Base-by-base conservation (phyloP, 1,284 basidiomycete species). In the Xerocomus minutiporus region DNA sequence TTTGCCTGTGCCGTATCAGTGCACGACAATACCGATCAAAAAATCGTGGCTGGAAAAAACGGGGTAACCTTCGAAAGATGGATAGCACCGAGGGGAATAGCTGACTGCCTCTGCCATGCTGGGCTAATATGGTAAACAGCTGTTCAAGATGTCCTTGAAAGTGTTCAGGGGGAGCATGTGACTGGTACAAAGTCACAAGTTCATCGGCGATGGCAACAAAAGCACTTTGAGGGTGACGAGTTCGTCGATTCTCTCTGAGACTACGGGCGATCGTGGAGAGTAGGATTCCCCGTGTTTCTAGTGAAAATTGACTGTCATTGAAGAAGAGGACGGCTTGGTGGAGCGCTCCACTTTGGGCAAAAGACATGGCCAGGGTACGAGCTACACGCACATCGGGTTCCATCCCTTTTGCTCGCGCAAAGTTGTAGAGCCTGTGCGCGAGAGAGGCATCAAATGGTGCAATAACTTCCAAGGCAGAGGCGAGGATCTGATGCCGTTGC, bases 61-160 rank as follows among this genome's bases (percentile, higher is more conserved):
- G 6, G 9, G 66, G 55, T 9, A 25, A 32, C 34, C 15, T 50
- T 32, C 46, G 51, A 38, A 61, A 28, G 36, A 71, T 59, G 43
- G 54, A 61, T 42, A 55, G 43, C 17, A 71, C 51, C 28, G 67
- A 44, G 43, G 52, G 47, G 6, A 57, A 47, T 15, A 58, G 17
- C 38, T 56, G 61, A 0, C 29, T 45, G 23, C 61, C 66, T 45
- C 55, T 56, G 17, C 58, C 61, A 12, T 53, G 45, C 28, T 28
- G 57, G 13, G 67, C 57, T 46, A 67, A 47, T 47, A 39, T 8
- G 39, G 62, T 32, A 46, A 71, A 46, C 5, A 71, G 46, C 11
- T 56, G 56, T 34, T 69, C 64, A 23, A 67, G 56, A 41, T 62
- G 64, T 23, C 63, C 54, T 36, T 59, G 65, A 56, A 71, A 66